Evolutionary conservation across 257 asterid genomes (phyloP), one percentile per base, ranked within the genome.

Genomic region (Nicotiana undulata): DNA sequence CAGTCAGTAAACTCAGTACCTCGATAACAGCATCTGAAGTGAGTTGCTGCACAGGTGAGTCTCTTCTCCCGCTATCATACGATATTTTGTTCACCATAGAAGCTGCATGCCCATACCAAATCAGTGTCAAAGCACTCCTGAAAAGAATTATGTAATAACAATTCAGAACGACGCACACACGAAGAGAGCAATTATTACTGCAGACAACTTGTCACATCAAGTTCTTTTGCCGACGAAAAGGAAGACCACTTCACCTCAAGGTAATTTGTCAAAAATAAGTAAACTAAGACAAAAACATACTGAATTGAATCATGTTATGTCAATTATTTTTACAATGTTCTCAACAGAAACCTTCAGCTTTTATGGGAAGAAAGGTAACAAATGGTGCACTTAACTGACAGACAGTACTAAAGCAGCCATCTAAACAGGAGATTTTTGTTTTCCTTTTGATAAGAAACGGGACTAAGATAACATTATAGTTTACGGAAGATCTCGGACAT

Each of bases 61-160:
- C 89, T 32, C 81, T 85, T 81, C 46, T 79, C 15, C 84, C 74
- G 87, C 89, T 85, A 79, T 88, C 97, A 80, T 55, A 79, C 3
- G 77, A 63, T 29, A 79, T 79, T 64, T 55, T 90, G 82, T 94
- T 96, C 95, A 90, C 95, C 99, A 96, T 92, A 44, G 92, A 91
- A 96, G 98, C 99, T 96, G 99, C 99, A 94, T 93, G 93, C 93
- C 96, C 91, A 91, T 88, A 92, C 95, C 92, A 96, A 96, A 92
- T 93, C 92, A 93, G 86, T 91, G 92, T 95, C 98, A 93, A 92
- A 93, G 96, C 79, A 92, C 89, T 91, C 98, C 98, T 91, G 98
- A 90, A 93, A 92, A 92, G 86, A 86, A 79, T 92, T 88, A 91
- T 74, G 93, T 86, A 88, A 92, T 90, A 79, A 83, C 11, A 15